Evolutionary conservation across 306 rosid species (phyloP).

Genomic region (Quercus mongolica): DNA sequence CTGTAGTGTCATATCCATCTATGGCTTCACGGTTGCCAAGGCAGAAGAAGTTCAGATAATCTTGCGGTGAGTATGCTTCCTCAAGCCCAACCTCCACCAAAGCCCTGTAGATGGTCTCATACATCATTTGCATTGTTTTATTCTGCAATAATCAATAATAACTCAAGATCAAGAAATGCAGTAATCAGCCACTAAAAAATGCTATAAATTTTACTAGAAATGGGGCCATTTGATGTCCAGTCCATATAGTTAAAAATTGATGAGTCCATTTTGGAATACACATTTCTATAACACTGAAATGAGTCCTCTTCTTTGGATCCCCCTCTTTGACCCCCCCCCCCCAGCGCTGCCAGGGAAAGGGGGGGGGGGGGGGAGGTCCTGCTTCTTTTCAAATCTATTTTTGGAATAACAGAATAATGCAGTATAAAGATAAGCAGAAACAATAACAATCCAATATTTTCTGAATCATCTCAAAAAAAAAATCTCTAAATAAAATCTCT

Average conservation of each 20-base stretch:
- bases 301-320: neutral
- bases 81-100: conserved; percentile 87
- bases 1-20: conserved; percentile 34
- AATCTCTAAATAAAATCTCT: too few species aligned
- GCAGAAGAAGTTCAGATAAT: conserved; percentile 92
- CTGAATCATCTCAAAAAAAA: too few species aligned
- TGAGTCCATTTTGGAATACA: neutral
- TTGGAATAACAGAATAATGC: neutral
- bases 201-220: neutral
- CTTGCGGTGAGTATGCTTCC: conserved; percentile 73
- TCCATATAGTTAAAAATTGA: neutral
- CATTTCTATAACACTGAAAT: neutral
- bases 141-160: conserved; percentile 45
- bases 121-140: conserved; percentile 99
- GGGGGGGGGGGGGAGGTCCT: neutral
- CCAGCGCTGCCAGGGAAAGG: too few species aligned
- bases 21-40: conserved; percentile 86
- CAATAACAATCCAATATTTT: too few species aligned
- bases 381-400: neutral
- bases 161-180: conserved; percentile 5
- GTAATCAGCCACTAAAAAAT: neutral
- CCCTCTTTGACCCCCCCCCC: too few species aligned
- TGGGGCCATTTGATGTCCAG: neutral
- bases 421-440: neutral
- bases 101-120: conserved; percentile 82